phyloP scores from a whole-genome alignment of 1,139 yeast genomes.

The Protomyces inundatus region DNA sequence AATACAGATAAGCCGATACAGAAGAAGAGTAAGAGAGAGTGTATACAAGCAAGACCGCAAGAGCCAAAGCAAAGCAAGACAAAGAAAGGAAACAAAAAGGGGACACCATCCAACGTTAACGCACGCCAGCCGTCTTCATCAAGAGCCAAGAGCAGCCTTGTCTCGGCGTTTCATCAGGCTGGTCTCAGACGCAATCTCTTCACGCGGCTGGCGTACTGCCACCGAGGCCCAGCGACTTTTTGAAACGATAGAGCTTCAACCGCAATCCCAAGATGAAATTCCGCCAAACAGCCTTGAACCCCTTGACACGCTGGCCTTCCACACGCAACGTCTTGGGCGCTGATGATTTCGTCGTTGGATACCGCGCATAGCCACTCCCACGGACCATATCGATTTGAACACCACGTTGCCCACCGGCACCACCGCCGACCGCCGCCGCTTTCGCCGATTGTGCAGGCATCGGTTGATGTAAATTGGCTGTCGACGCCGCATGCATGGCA shows the following conservation, averaged over 20 bases:
- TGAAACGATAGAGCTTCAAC: slow-evolving; percentile 20
- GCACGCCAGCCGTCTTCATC: too few species aligned
- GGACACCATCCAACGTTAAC: too few species aligned
- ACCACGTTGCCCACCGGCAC: not conserved
- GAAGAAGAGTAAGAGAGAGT: too few species aligned
- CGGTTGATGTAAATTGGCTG: not conserved
- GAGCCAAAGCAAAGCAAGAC: too few species aligned
- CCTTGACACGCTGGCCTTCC: slow-evolving; percentile 21
- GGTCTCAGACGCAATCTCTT: not conserved
- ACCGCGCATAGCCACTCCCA: slow-evolving; percentile 19
- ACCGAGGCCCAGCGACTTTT: not conserved
- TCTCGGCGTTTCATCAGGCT: too few species aligned
- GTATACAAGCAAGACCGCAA: too few species aligned
- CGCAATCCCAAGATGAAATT: slow-evolving; percentile 14
- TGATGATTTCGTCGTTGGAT: slow-evolving; percentile 16
- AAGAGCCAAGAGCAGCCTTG: too few species aligned
- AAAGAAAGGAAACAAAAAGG: too few species aligned
- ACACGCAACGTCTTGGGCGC: slow-evolving; percentile 16
- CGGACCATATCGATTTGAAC: slow-evolving; percentile 9
- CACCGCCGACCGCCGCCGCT: not conserved
- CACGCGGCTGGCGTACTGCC: not conserved
- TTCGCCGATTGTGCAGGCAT: not conserved
- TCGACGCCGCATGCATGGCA: slow-evolving; percentile 6
- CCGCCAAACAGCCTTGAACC: slow-evolving; percentile 26
- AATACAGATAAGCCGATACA: too few species aligned